A percentile compares a stretch with the other conserved stretches of the same genome.
These are phyloP conservation scores for Stachybotrys chartarum DNA, from an alignment of 2,329 filamentous ascomycete genomes.

Conservation along the genomic window DNA sequence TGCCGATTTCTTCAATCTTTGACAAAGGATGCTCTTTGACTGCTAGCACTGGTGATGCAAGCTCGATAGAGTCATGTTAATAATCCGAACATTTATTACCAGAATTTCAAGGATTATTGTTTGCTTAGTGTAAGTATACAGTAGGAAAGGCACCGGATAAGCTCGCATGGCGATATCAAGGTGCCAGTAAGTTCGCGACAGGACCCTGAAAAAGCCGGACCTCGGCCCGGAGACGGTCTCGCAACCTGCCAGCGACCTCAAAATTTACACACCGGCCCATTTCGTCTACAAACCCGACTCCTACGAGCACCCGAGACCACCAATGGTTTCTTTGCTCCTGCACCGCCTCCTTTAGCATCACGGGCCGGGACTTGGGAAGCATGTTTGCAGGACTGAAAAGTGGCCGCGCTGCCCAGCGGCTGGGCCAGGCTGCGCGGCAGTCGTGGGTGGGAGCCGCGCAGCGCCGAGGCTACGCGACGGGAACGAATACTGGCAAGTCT, in stretches of 20 bases:
- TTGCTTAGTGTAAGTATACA: no score
- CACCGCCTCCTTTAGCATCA: background rate
- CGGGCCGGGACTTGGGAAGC: background rate
- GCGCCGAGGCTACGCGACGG: slow-evolving; percentile 15
- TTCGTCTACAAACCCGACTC: background rate
- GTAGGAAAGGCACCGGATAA: no score
- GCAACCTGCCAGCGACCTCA: no score
- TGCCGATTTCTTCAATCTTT: no score
- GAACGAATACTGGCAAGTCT: slow-evolving; percentile 15
- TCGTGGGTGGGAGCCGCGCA: slow-evolving; percentile 3
- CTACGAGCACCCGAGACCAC: no score
- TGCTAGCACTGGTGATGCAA: no score
- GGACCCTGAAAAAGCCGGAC: background rate
- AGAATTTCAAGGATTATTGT: no score
- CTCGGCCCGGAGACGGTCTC: background rate
- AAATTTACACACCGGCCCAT: background rate
- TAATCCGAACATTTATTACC: no score
- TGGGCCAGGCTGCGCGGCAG: slow-evolving; percentile 10
- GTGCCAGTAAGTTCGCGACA: background rate
- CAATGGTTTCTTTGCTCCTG: background rate
- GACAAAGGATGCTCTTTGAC: no score
- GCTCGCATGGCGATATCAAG: no score
- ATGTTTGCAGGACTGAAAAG: slow-evolving; percentile 15
- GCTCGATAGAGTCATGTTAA: no score
- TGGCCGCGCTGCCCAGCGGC: slow-evolving; percentile 14